Conservation (phyloP, 345 rosid genomes). For the Lenwebbia sp. region DNA sequence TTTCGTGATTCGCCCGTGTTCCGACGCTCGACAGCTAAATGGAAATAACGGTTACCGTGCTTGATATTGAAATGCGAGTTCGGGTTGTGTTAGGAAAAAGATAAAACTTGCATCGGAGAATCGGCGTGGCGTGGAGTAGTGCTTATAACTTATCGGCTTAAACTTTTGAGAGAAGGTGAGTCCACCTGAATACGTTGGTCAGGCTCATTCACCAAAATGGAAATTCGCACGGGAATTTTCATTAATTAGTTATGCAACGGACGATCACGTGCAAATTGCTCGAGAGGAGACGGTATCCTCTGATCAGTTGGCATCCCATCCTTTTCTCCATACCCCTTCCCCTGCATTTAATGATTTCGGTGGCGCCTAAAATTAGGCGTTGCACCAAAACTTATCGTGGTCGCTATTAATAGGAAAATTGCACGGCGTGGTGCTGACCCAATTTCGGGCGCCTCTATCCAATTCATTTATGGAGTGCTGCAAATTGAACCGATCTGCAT, state of each 20-base stretch:
- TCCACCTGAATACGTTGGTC: not conserved
- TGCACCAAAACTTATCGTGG: not conserved
- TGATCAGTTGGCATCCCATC: not conserved
- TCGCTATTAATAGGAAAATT: not conserved
- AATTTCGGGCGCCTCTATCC: no score
- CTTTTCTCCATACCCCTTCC: not conserved
- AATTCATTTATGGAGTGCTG: not conserved
- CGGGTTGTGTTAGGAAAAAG: no score
- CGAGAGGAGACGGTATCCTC: not conserved
- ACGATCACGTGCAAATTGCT: not conserved
- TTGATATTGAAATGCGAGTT: no score
- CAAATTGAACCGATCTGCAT: not conserved
- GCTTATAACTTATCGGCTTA: no score
- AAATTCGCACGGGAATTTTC: no score
- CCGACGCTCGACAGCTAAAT: rapidly evolving
- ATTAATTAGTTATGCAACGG: not conserved
- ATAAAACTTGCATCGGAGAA: no score
- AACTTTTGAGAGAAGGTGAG: no score
- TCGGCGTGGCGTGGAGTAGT: no score
- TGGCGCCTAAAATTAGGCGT: not conserved
- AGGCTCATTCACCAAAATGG: not conserved
- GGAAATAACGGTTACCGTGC: not conserved
- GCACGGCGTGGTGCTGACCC: no score
- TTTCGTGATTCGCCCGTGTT: not conserved
- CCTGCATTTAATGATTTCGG: not conserved